phyloP scores from a whole-genome alignment of 2,329 filamentous ascomycete genomes.

The Colletotrichum noveboracense region DNA sequence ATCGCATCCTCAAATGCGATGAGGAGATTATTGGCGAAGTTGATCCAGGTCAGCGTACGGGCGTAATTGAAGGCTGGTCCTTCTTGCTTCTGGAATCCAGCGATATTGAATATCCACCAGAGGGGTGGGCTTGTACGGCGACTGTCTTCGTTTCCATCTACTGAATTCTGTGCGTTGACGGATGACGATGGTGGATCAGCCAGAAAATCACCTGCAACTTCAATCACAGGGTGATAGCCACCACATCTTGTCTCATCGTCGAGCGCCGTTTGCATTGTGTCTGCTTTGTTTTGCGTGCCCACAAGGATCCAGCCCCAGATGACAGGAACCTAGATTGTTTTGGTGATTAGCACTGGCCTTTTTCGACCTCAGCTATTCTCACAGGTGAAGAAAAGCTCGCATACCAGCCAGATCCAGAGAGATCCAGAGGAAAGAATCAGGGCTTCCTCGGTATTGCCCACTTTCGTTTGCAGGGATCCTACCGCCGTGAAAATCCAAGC shows the following conservation, averaged over 20 bases:
- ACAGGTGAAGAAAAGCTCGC: not conserved
- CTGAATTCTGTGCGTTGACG: accelerated
- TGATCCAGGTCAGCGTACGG: not conserved
- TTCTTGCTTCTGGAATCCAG: not conserved
- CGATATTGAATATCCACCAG: not conserved
- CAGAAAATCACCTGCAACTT: accelerated
- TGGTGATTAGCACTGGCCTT: not conserved
- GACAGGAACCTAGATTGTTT: not conserved
- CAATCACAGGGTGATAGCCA: not conserved
- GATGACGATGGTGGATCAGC: not conserved
- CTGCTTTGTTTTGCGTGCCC: not conserved
- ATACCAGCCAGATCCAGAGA: not conserved
- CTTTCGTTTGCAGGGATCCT: not conserved
- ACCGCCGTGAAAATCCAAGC: not conserved
- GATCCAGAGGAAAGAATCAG: not conserved
- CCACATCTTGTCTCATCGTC: no score
- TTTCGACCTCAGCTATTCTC: no score
- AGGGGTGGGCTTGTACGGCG: no score
- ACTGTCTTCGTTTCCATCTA: accelerated
- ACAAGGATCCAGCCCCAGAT: not conserved
- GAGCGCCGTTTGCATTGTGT: not conserved
- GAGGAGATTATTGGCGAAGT: not conserved
- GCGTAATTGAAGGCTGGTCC: not conserved
- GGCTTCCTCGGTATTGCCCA: not conserved
- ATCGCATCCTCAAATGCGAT: not conserved